A percentile compares a stretch with the other conserved stretches of the same genome.
phyloP scores from a whole-genome alignment of 352 stramenopile genomes.

The Chrysophaeum taylorii region DNA sequence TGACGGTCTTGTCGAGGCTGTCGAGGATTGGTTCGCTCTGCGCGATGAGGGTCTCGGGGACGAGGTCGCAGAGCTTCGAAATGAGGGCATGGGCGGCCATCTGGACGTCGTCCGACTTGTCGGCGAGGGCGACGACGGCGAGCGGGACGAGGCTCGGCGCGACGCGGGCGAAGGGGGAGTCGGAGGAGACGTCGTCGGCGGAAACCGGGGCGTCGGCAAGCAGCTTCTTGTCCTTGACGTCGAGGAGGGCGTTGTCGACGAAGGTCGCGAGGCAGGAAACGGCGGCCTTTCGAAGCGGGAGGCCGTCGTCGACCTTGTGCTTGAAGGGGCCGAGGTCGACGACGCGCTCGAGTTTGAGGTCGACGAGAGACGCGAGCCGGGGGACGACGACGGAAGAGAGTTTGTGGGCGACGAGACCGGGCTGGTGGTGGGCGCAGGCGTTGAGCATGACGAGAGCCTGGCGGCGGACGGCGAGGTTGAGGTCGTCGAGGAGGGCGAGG shows the following conservation, averaged over 20 bases:
- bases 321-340: conserved; percentile 98
- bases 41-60: conserved; percentile 31
- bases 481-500: conserved; percentile 77
- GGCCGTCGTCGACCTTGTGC: conserved; percentile 82
- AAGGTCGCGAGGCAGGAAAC: conserved; percentile 89
- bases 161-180: background rate
- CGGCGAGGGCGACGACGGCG: conserved; percentile 31
- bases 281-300: conserved; percentile 68
- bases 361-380: conserved; percentile 50
- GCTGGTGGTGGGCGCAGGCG: conserved; percentile 84
- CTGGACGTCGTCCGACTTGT: conserved; percentile 86
- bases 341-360: conserved; percentile 85
- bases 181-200: too few relatives aligned
- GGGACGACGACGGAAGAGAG: conserved; percentile 44
- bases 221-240: too few relatives aligned
- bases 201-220: too few relatives aligned
- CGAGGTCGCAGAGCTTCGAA: conserved; percentile 74
- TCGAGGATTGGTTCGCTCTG: conserved; percentile 75
- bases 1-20: conserved; percentile 82
- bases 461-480: conserved; percentile 85
- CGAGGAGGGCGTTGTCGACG: conserved; percentile 81
- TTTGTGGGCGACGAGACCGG: conserved; percentile 41
- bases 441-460: conserved; percentile 88
- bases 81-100: conserved; percentile 92
- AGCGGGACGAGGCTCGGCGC: background rate